Percentiles rank a stretch among this genome's conserved stretches.
These are phyloP conservation scores for Anisodus tanguticus DNA, from an alignment of 257 asterid species.

Conservation along the genomic window DNA sequence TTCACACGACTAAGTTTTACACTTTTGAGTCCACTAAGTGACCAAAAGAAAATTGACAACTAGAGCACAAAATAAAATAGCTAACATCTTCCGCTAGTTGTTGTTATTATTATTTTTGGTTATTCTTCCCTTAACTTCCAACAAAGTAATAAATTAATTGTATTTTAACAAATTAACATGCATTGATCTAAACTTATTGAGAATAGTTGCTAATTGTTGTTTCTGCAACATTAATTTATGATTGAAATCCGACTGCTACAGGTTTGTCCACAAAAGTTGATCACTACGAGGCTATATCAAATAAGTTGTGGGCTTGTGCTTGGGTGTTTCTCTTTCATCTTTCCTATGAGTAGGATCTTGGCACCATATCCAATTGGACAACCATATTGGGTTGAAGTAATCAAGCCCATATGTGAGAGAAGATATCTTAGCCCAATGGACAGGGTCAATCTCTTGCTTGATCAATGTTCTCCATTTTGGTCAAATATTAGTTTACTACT, in stretches of 20 bases:
- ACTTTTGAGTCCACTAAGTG: no score
- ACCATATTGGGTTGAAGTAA: background rate
- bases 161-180: background rate
- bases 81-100: background rate
- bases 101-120: background rate
- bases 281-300: background rate
- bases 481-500: background rate
- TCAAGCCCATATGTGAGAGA: background rate
- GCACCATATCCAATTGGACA: background rate
- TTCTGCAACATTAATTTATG: no score
- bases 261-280: background rate
- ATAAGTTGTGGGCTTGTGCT: conserved; percentile 1
- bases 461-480: background rate
- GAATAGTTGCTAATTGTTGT: no score
- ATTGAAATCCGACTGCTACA: no score
- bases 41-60: no score
- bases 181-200: background rate
- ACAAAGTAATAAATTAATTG: background rate
- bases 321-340: background rate
- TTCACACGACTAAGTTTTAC: no score
- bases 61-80: no score
- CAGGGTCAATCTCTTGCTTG: background rate
- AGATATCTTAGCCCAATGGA: background rate
- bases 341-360: background rate
- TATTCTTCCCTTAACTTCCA: background rate